Evolutionary conservation across 495 filamentous ascomycete genomes (phyloP), one percentile per base, ranked within the genome.

Genomic region (Lasiosphaeria ovina): DNA sequence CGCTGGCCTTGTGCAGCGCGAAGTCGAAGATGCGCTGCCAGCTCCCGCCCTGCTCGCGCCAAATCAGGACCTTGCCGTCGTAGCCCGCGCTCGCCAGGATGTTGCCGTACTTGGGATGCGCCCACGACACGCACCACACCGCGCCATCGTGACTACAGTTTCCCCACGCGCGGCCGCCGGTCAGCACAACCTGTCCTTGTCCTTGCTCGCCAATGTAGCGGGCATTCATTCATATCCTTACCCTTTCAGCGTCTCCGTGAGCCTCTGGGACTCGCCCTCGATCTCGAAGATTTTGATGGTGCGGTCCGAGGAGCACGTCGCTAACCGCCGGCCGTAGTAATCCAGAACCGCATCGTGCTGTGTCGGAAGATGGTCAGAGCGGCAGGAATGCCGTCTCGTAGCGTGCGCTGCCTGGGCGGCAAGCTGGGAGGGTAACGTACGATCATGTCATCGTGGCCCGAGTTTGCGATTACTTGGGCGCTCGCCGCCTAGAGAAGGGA

Each of bases 211-310:
- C 12, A 11, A 47, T 1, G 17, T 45, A 66, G 56, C 33, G 35
- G 24, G 8, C 51, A 32, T 14, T 17, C 17, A 10, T 9, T 59
- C 7, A 10, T 14, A 16, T 4, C 54, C 80, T 60, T 85, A 96
- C 93, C 93, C 93, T 76, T 94, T 96, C 64, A 98, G 79, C 38
- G 94, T 98, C 79, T 97, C 94, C 32, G 89, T 87, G 55, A 98
- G 77, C 52, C 90, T 83, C 75, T 99, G 94, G 65, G 89, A 84
- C 69, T 97, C 92, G 63, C 93, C 92, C 74, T 98, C 94, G 54
- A 98, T 89, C 78, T 98, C 94, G 69, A 97, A 99, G 72, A 99
- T 97, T 78, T 97, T 98, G 79, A 99, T 95, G 52, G 93, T 98
- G 73, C 92, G 91, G 76, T 99, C 94, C 57, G 93, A 97, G 24